Base-by-base conservation (phyloP, 2,329 filamentous ascomycete genomes). In the Stachybotrys chlorohalonatus region DNA sequence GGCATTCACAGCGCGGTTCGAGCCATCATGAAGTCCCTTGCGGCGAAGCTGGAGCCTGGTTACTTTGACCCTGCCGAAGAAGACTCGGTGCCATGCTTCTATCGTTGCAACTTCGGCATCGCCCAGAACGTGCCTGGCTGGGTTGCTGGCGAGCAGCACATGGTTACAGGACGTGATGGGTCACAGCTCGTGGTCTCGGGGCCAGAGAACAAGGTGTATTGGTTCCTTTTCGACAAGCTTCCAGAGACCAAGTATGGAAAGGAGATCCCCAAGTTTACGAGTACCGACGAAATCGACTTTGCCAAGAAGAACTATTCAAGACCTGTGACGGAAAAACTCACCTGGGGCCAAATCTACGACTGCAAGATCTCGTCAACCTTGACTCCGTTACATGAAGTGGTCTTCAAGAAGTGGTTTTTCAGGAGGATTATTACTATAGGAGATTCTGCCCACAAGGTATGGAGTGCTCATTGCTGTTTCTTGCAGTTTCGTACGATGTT, bases 371-470 rank as follows among this genome's bases (percentile, higher is more conserved):
- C 59, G 1, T 64, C 64, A 5, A 65, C 63, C 1, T 58, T 75
- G 31, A 68, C 66, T 2, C 59, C 68, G 0, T 51, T 73, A 1
- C 69, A 52, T 49, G 71, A 74, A 56, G 69, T 68, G 42, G 64
- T 72, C 1, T 66, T 72, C n/a, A 57, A 67, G 11, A 63, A 66
- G 42, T 75, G 73, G 69, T 65, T 70, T 52, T 73, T 66, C 47
- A 63, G 66, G 11, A 61, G 74, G 9, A 67, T 73, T 3, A 63
- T 75, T 1, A 61, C 67, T 1, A 65, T 76, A 6, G 73, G 73
- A 0, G 74, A 76, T 57, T 64, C 73, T 1, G 70, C 67, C 7
- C 73, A 76, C 56, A 76, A 75, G 64, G 69, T 60, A 53, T 11
- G 31, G 9, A 42, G 5, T 42, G 36, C 9, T 42, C 36, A 42